Percentiles rank a stretch among this genome's conserved stretches.
Evolutionary conservation across 768 basidiomycete species (phyloP).

Genomic region (Mycena crocata): DNA sequence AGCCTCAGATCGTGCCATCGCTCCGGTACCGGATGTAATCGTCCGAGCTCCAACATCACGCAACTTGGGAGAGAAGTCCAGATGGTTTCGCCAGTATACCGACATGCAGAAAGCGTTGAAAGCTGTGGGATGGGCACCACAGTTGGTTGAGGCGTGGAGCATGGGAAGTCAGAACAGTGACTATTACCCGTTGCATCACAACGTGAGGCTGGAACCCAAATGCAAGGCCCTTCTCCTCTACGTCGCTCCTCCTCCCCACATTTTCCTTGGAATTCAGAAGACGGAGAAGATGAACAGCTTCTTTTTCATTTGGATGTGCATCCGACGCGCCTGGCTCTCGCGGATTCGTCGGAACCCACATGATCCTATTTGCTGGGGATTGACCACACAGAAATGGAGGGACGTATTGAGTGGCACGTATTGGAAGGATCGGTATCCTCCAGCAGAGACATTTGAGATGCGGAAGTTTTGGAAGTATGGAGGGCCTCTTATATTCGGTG

Average conservation of each 20-base stretch:
- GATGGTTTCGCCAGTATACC: slow-evolving; percentile 4
- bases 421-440: slow-evolving; percentile 6
- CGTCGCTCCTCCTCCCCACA: background rate
- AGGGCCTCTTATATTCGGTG: background rate
- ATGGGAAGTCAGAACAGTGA: background rate
- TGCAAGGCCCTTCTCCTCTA: background rate
- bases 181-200: slow-evolving; percentile 1
- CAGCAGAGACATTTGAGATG: background rate
- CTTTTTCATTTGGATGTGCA: slow-evolving; percentile 19
- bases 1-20: slow-evolving; percentile 1
- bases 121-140: background rate
- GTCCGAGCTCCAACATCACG: background rate
- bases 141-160: background rate
- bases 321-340: background rate
- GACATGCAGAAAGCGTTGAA: background rate
- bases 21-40: background rate
- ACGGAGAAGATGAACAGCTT: background rate
- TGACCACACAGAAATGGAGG: slow-evolving; percentile 13
- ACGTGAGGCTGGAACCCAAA: background rate
- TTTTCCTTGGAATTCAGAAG: background rate
- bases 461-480: slow-evolving; percentile 9
- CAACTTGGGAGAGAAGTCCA: background rate
- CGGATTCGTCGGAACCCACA: background rate
- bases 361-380: background rate
- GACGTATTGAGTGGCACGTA: background rate